Evolutionary conservation across 225 moss, liverwort and hornwort species (phyloP).

Genomic region (Pseudoscleropodium purum): DNA sequence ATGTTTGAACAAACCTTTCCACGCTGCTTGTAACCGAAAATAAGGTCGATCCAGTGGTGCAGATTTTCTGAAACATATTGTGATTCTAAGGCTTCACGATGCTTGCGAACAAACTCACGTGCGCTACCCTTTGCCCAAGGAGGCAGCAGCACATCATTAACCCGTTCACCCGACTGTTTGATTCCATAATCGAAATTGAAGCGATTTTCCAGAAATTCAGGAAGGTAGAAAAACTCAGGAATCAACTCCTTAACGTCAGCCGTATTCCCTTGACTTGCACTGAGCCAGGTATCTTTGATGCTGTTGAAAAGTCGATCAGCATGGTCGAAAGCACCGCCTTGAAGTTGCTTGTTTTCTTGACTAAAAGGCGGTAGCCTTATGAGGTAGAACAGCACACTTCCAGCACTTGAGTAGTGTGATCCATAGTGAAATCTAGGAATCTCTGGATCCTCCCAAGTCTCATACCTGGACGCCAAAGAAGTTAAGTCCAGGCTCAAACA

Average conservation of each 20-base stretch:
- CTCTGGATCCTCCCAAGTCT: constrained; percentile 95
- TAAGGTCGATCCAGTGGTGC: constrained; percentile 92
- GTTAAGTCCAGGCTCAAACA: background rate
- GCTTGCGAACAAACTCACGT: constrained; percentile 77
- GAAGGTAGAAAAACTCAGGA: constrained; percentile 87
- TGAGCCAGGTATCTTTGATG: constrained; percentile 85
- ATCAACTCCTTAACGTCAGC: constrained; percentile 91
- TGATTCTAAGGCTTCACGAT: constrained; percentile 86
- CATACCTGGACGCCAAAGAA: constrained; percentile 45
- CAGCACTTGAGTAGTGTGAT: constrained; percentile 90
- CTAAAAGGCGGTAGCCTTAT: constrained; percentile 81
- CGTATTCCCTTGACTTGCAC: constrained; percentile 89
- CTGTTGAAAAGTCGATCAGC: constrained; percentile 89
- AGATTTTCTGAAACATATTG: constrained; percentile 91
- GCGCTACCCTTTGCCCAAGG: constrained; percentile 94
- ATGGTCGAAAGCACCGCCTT: constrained; percentile 90
- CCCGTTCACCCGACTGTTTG: constrained; percentile 85
- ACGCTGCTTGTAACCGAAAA: constrained; percentile 77
- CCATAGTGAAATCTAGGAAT: constrained; percentile 93
- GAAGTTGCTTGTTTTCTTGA: constrained; percentile 76
- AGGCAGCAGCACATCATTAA: constrained; percentile 77
- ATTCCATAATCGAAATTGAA: constrained; percentile 74
- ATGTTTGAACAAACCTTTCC: constrained; percentile 49
- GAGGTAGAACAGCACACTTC: constrained; percentile 89
- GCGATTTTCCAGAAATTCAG: constrained; percentile 81